These are phyloP conservation scores for Boletus subparvulus DNA, from an alignment of 768 basidiomycete genomes.

Conservation along the genomic window DNA sequence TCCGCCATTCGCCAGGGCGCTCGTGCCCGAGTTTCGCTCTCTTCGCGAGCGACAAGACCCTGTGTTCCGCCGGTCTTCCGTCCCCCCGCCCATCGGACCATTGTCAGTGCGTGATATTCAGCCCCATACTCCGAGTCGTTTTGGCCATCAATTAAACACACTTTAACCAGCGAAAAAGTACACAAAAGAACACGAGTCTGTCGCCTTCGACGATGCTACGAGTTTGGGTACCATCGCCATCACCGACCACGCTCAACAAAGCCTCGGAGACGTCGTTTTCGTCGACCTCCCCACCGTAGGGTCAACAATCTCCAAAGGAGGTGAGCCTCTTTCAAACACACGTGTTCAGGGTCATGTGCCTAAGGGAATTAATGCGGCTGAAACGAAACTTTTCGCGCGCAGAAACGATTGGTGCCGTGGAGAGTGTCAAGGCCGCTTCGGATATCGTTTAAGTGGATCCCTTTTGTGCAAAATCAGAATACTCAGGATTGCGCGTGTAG, in stretches of 20 bases:
- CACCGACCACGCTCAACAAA: slow-evolving; percentile 89
- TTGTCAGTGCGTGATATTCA: slow-evolving; percentile 25
- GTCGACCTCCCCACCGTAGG: slow-evolving; percentile 82
- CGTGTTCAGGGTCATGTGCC: background rate
- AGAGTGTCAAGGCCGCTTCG: slow-evolving; percentile 95
- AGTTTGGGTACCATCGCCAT: slow-evolving; percentile 80
- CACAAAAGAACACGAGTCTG: slow-evolving; percentile 85
- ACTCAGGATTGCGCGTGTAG: slow-evolving; percentile 37
- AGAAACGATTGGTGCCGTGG: slow-evolving; percentile 90
- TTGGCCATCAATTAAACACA: background rate
- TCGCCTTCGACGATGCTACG: slow-evolving; percentile 74
- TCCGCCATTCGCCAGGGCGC: slow-evolving; percentile 8
- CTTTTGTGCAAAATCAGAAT: background rate
- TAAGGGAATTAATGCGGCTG: slow-evolving; percentile 4
- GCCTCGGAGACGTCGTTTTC: slow-evolving; percentile 95
- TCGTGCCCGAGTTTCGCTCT: slow-evolving; percentile 11
- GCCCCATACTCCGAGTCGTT: background rate
- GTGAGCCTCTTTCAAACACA: slow-evolving; percentile 45
- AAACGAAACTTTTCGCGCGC: background rate
- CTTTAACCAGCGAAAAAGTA: slow-evolving; percentile 43
- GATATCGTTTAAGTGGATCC: slow-evolving; percentile 67
- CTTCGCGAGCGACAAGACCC: slow-evolving; percentile 1
- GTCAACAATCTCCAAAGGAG: slow-evolving; percentile 63
- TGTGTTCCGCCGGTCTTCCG: background rate
- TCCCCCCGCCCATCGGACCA: slow-evolving; percentile 17